Conservation (phyloP, 2,329 filamentous ascomycete species). For the Xylariaceae sp. region DNA sequence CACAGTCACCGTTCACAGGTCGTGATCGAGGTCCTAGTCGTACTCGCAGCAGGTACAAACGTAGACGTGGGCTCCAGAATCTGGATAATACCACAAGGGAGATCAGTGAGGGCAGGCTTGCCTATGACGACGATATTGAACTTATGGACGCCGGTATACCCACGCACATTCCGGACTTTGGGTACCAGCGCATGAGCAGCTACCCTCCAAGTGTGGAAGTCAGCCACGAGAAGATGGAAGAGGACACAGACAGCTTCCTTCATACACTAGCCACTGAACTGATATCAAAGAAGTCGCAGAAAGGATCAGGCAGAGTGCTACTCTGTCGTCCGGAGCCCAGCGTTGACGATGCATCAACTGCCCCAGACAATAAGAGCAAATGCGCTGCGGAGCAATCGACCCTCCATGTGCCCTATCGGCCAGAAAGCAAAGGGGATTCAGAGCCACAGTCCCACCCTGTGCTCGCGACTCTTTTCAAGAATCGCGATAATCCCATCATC, state of each 20-base stretch:
- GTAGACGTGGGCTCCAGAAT: neutral
- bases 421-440: conserved; percentile 6
- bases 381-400: neutral
- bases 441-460: conserved; percentile 17
- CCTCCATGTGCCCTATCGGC: conserved; percentile 3
- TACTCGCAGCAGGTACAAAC: conserved; percentile 1
- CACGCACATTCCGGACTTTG: no score
- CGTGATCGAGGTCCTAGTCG: no score
- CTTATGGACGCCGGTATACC: no score
- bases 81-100: conserved; percentile 1
- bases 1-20: no score
- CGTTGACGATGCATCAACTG: no score
- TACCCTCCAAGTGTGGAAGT: conserved; percentile 2
- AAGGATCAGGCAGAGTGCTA: no score
- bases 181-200: no score
- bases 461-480: conserved; percentile 17
- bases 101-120: conserved; percentile 21
- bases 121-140: conserved; percentile 21
- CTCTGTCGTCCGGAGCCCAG: no score
- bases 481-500: conserved; percentile 20
- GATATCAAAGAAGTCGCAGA: neutral
- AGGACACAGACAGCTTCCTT: conserved; percentile 16
- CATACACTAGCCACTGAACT: conserved; percentile 13
- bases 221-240: conserved; percentile 3
- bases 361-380: no score